These are phyloP conservation scores for Penicillium pulvis DNA, from an alignment of 495 filamentous ascomycete genomes.

Conservation along the genomic window DNA sequence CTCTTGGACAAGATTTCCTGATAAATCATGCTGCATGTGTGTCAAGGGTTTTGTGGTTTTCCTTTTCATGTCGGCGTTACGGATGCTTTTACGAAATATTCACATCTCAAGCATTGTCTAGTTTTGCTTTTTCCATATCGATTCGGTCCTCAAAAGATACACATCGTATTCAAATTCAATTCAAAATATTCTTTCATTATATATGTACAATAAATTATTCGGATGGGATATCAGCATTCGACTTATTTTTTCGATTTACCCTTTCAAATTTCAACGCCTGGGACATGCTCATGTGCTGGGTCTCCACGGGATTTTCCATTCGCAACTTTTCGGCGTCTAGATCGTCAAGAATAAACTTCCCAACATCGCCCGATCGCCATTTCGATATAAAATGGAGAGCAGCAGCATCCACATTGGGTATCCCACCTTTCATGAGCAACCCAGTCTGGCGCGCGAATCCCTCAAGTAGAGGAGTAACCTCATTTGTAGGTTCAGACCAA, in stretches of 20 bases:
- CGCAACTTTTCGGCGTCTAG: conserved; percentile 58
- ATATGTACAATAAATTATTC: conserved; percentile 30
- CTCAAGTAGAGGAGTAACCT: conserved; percentile 68
- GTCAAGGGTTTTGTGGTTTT: conserved; percentile 1
- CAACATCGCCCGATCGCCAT: conserved; percentile 78
- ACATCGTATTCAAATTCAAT: conserved; percentile 1
- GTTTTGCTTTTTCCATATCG: conserved; percentile 13
- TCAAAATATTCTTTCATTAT: conserved; percentile 16
- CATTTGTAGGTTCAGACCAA: conserved; percentile 78
- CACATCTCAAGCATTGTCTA: conserved; percentile 24
- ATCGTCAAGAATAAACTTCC: conserved; percentile 79
- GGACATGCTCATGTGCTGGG: conserved; percentile 41
- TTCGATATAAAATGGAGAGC: conserved; percentile 83
- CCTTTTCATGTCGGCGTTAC: conserved; percentile 28
- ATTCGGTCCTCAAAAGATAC: conserved; percentile 24
- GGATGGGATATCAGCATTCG: conserved; percentile 23
- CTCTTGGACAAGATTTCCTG: conserved; percentile 79
- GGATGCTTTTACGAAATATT: conserved; percentile 28
- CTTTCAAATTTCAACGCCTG: conserved; percentile 46
- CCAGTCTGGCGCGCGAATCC: conserved; percentile 72
- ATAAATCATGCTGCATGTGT: conserved; percentile 10
- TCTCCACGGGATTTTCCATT: conserved; percentile 41
- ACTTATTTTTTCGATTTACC: conserved; percentile 35
- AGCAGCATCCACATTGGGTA: conserved; percentile 68
- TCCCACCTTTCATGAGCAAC: conserved; percentile 72